Evolutionary conservation across 1,284 basidiomycete species (phyloP).

Genomic region (Golubevia pallescens): DNA sequence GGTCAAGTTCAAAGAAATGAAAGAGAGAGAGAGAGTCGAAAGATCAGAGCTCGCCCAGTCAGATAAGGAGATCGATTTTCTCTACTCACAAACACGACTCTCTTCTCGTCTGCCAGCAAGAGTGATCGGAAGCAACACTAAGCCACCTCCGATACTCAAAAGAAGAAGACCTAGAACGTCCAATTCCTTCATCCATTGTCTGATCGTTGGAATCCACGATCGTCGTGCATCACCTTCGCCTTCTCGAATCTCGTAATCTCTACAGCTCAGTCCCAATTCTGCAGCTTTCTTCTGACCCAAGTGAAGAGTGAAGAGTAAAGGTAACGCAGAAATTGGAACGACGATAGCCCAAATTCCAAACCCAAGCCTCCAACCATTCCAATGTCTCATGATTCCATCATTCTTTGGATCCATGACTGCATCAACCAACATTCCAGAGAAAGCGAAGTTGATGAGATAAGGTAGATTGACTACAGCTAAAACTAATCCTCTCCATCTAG

Average conservation of each 20-base stretch:
- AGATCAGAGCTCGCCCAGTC: neutral
- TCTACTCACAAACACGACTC: no score
- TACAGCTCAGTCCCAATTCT: constrained; percentile 18
- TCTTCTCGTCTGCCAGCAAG: constrained; percentile 20
- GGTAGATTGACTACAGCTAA: constrained; percentile 52
- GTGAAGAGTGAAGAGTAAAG: constrained; percentile 47
- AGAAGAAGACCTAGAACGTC: constrained; percentile 51
- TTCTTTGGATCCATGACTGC: constrained; percentile 11
- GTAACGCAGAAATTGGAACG: constrained; percentile 49
- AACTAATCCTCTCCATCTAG: constrained; percentile 58
- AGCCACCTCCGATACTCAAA: constrained; percentile 40
- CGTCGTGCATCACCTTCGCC: constrained; percentile 30
- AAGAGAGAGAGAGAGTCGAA: no score
- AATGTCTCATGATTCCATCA: constrained; percentile 19
- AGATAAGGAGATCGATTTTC: no score
- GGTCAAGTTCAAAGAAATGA: no score
- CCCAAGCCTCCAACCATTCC: constrained; percentile 50
- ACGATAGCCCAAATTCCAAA: constrained; percentile 52
- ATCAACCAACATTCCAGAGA: constrained; percentile 55
- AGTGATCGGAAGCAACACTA: constrained; percentile 54
- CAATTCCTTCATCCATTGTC: constrained; percentile 37
- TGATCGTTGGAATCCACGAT: constrained; percentile 8
- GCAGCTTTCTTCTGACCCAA: constrained; percentile 47
- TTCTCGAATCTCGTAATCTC: constrained; percentile 19
- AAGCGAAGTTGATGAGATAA: constrained; percentile 61